Percentiles rank a stretch among this genome's conserved stretches.
These are phyloP conservation scores for Erodium moschatum DNA, from an alignment of 441 rosid species.

Conservation along the genomic window DNA sequence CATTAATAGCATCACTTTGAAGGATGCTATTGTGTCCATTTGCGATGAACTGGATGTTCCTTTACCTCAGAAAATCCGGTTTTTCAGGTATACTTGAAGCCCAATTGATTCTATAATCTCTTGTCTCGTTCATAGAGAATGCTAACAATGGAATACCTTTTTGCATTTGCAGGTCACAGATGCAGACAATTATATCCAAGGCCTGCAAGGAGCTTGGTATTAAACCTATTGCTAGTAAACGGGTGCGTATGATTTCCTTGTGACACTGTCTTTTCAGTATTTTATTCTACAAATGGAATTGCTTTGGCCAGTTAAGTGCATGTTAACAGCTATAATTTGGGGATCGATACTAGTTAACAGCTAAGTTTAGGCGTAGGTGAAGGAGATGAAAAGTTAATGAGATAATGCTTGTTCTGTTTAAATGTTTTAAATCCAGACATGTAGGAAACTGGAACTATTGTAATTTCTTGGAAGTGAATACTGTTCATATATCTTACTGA, in stretches of 20 bases:
- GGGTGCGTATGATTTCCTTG: constrained; percentile 37
- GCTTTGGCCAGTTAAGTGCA: not conserved
- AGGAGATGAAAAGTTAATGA: not conserved
- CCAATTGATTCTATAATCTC: not conserved
- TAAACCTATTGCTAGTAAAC: constrained; percentile 73
- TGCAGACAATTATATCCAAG: constrained; percentile 87
- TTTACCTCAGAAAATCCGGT: constrained; percentile 63
- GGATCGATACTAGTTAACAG: not conserved
- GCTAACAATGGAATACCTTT: not conserved
- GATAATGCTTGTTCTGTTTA: not conserved
- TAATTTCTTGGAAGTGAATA: not conserved
- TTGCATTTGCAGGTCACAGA: constrained; percentile 53
- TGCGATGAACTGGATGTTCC: constrained; percentile 65
- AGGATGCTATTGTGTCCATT: constrained; percentile 59
- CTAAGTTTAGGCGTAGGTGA: not conserved
- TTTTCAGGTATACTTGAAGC: constrained; percentile 50
- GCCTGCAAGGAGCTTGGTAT: constrained; percentile 82
- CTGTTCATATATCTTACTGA: not conserved
- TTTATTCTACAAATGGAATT: not conserved
- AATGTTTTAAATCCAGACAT: not conserved
- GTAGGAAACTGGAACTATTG: not conserved
- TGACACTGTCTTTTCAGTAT: not conserved
- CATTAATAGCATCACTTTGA: constrained; percentile 81
- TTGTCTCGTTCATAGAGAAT: not conserved
- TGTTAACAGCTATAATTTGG: not conserved